phyloP scores from a whole-genome alignment of 148 eudicot genomes.

The Euryodendron excelsum region DNA sequence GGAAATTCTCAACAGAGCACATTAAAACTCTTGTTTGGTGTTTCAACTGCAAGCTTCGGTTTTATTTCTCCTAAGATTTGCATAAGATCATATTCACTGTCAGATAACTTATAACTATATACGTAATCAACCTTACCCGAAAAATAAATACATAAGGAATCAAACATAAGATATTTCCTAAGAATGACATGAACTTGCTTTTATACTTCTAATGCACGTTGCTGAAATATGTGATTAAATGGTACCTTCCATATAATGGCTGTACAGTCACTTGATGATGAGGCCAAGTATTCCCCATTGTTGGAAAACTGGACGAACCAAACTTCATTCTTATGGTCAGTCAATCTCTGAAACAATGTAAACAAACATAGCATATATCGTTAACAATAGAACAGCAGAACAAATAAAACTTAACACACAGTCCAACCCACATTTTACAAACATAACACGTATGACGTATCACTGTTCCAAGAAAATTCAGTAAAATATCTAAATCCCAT shows the following conservation, averaged over 20 bases:
- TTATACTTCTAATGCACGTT: constrained; percentile 4
- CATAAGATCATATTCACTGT: background rate
- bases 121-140: too few species aligned
- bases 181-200: background rate
- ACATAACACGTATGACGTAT: background rate
- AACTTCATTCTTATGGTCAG: constrained; percentile 82
- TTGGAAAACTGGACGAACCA: constrained; percentile 95
- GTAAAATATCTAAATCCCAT: background rate
- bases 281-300: constrained; percentile 78
- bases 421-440: background rate
- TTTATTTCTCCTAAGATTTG: background rate
- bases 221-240: constrained; percentile 2
- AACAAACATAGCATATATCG: background rate
- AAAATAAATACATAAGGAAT: background rate
- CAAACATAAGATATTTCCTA: background rate
- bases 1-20: background rate
- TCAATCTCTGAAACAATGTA: constrained; percentile 56
- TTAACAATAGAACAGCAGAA: background rate
- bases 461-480: background rate
- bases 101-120: background rate
- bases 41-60: background rate
- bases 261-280: constrained; percentile 86
- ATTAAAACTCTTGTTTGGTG: background rate
- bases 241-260: constrained; percentile 96
- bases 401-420: background rate